Evolutionary conservation across 768 basidiomycete genomes (phyloP), one percentile per base, ranked within the genome.

Genomic region (Favolaschia claudopus): DNA sequence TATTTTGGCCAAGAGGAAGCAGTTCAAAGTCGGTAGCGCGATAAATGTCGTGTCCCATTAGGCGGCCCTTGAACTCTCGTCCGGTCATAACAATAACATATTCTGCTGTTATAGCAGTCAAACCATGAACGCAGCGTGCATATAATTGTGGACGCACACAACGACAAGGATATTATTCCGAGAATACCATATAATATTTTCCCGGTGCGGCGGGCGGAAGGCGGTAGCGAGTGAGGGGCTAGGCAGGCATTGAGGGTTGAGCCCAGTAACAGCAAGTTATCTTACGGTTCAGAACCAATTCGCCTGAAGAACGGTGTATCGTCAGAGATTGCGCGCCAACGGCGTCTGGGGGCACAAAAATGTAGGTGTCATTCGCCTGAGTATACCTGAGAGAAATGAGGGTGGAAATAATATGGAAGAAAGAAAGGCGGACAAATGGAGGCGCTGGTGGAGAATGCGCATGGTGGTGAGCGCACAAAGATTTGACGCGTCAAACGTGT

Each of bases 1-100:
- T 77, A 53, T 86, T 82, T 20, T 88, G 85, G 58, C 90, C 87
- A 43, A 99, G 77, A 5, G 97, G 95, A 40, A 97, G 88, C 49
- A 99, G 88, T 56, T 94, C 90, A 73, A 93, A 99, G 69, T 95
- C 92, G 20, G 91, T 89, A 13, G 94, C 94, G 44, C 88, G 87
- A 77, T 92, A 98, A 67, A 99, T 81, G 60, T 96, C 89, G 62
- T 96, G 87, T 4, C 89, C 86, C 78, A 95, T 86, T 57, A 99
- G 79, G 55, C 89, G 84, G 14, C 90, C 91, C 63, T 85, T 86
- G 31, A 88, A 85, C 64, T 89, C 88, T 42, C 95, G 87, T 25
- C 88, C 89, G 38, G 94, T 97, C 61, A 98, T 81, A 36, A 97
- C 80, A 62, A 99, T 85, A 45, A 99, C 75, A 77, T 96, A 98